These are phyloP conservation scores for Aspergillus kassunensis DNA, from an alignment of 495 filamentous ascomycete species.

Conservation along the genomic window DNA sequence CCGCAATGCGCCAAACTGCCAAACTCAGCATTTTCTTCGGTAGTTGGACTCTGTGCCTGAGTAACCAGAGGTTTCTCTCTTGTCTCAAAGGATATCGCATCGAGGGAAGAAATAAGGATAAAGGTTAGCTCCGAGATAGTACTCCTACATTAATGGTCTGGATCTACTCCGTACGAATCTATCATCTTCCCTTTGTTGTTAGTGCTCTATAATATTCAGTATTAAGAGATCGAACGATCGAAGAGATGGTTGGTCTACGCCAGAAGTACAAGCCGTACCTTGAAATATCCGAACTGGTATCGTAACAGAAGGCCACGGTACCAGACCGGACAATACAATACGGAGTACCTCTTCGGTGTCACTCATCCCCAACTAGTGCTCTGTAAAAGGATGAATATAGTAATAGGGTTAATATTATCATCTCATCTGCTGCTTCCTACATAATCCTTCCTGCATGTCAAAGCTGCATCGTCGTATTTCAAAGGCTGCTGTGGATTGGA, in stretches of 20 bases:
- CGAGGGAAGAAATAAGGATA: not conserved
- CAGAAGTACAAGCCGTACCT: too few relatives aligned
- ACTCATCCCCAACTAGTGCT: not conserved
- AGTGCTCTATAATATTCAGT: too few relatives aligned
- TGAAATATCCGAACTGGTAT: conserved; percentile 3
- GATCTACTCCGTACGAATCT: conserved; percentile 5
- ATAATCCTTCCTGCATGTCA: conserved; percentile 4
- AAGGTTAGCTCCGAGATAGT: not conserved
- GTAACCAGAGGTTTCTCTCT: not conserved
- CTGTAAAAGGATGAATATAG: conserved; percentile 1
- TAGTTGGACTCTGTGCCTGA: not conserved
- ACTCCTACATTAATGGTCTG: not conserved
- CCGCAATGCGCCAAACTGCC: conserved; percentile 1
- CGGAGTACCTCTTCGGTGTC: not conserved
- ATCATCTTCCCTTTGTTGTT: not conserved
- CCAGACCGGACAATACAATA: conserved; percentile 2
- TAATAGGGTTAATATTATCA: not conserved
- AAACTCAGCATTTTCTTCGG: conserved; percentile 1
- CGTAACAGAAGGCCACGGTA: conserved; percentile 3
- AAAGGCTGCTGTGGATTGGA: not conserved
- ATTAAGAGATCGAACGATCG: too few relatives aligned
- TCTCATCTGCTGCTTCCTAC: not conserved
- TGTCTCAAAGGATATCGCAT: not conserved
- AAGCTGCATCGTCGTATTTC: not conserved
- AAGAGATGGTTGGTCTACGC: too few relatives aligned